phyloP scores from a whole-genome alignment of 1,139 yeast species.

The Candida gigantensis region DNA sequence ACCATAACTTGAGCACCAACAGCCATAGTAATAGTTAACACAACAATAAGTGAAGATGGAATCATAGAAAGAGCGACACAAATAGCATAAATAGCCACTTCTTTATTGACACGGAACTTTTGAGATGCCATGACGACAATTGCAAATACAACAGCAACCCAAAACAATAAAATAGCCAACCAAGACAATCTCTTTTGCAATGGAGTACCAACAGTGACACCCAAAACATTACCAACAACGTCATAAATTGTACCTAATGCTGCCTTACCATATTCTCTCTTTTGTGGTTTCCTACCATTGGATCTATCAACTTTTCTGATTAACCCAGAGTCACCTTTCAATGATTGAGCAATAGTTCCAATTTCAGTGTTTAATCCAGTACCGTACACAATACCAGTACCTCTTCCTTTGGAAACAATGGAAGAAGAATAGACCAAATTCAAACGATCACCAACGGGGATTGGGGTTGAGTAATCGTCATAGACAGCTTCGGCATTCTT shows the following conservation, averaged over 20 bases:
- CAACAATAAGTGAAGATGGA: constrained; percentile 80
- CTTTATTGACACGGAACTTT: constrained; percentile 61
- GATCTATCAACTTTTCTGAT: constrained; percentile 29
- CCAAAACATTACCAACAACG: constrained; percentile 67
- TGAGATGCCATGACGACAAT: constrained; percentile 81
- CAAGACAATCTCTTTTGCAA: constrained; percentile 66
- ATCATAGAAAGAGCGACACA: constrained; percentile 84
- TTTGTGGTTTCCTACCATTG: constrained; percentile 22
- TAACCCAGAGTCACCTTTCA: constrained; percentile 32
- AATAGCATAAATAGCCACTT: constrained; percentile 81
- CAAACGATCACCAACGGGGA: constrained; percentile 75
- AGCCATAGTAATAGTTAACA: constrained; percentile 83
- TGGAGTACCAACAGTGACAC: constrained; percentile 78
- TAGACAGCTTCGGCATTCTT: constrained; percentile 52
- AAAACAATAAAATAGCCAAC: constrained; percentile 67
- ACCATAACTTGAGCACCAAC: constrained; percentile 84
- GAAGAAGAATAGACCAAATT: constrained; percentile 76
- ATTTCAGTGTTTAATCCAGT: constrained; percentile 77
- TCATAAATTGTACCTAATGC: constrained; percentile 37
- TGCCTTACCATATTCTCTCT: constrained; percentile 53
- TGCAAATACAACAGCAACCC: constrained; percentile 74
- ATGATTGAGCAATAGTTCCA: constrained; percentile 72
- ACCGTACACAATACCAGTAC: constrained; percentile 62
- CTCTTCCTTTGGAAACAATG: constrained; percentile 76
- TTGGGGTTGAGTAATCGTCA: constrained; percentile 26